Conservation (phyloP, 768 basidiomycete species). For the Serendipita sp. region DNA sequence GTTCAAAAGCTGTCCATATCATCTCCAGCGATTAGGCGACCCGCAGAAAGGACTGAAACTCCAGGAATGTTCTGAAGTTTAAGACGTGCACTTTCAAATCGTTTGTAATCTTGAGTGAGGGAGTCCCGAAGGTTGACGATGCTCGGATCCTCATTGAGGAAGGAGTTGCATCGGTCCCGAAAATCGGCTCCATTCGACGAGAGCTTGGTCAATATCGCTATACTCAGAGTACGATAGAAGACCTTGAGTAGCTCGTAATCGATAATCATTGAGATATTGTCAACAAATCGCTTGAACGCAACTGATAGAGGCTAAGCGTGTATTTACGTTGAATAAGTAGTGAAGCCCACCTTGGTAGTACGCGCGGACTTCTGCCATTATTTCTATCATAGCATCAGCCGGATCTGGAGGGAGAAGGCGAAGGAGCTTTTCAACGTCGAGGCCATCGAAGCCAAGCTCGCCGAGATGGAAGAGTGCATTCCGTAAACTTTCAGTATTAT, state of each 20-base stretch:
- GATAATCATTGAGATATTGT: slow-evolving; percentile 39
- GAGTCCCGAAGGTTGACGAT: not conserved
- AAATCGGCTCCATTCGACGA: slow-evolving; percentile 9
- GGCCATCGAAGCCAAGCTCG: slow-evolving; percentile 21
- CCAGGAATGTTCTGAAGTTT: not conserved
- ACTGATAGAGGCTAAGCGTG: slow-evolving; percentile 30
- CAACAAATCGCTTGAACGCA: slow-evolving; percentile 42
- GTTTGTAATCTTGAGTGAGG: not conserved
- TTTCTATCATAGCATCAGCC: slow-evolving; percentile 29
- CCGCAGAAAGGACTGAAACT: too few relatives aligned
- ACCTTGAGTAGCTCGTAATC: slow-evolving; percentile 41
- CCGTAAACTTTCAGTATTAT: not conserved
- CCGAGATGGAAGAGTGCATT: not conserved
- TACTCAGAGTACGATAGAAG: slow-evolving; percentile 29
- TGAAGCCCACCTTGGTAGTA: slow-evolving; percentile 48
- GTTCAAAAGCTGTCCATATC: too few relatives aligned
- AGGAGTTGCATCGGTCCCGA: not conserved
- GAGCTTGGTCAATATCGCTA: slow-evolving; percentile 30
- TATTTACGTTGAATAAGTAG: not conserved
- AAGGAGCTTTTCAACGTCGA: slow-evolving; percentile 27
- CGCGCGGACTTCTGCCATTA: slow-evolving; percentile 57
- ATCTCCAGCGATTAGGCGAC: too few relatives aligned
- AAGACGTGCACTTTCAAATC: not conserved
- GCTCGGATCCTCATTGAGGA: not conserved
- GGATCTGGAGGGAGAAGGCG: slow-evolving; percentile 34